Base-by-base conservation (phyloP, 768 basidiomycete genomes). In the Grammothele lineata region DNA sequence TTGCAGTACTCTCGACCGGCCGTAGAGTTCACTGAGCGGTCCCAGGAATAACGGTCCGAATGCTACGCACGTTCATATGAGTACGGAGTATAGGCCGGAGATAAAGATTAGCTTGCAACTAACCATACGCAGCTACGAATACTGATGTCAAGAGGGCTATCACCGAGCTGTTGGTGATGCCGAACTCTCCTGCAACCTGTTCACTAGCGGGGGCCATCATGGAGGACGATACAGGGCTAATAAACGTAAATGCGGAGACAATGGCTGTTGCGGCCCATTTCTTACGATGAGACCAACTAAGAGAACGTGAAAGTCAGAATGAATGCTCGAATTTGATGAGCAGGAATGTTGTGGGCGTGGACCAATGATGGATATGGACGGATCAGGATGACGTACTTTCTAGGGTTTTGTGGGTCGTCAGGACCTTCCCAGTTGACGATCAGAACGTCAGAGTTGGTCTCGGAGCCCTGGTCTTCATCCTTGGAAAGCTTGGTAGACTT, bases 1-100 rank as follows among this genome's bases (percentile, higher is more conserved):
- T 54, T 85, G 85, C 0, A 87, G 56, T 0, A 85, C 78, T 1
- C 70, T 63, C 0, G 79, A 75, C 17, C 85, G 74, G 1, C 86
- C 85, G 47, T 68, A 87, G 5, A 88, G 72, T 61, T 90, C 87
- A 52, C 79, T 81, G n/a, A 87, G 54, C 0, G 86, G 87, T 0
- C 80, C 83, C 5, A 70, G 51, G 25, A 72, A 49, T 2, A 72
- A 35, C 3, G 70, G 70, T 2, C 67, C 80, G 30, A 80, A 44
- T 14, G 77, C 80, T 80, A 18, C 40, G 33, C 15, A 59, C 49
- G 22, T 22, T 11, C 15, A 22, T 23, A 11, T n/a, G 27, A 14
- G 27, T 9, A 10, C 4, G 15, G 7, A 12, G 5, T 1, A 9
- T 25, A 15, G 21, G 11, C n/a, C 15, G 32, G 9, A 38, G n/a